Evolutionary conservation across 2,329 filamentous ascomycete species (phyloP), one percentile per base, ranked within the genome.

Genomic region (Amylocarpus encephaloides): DNA sequence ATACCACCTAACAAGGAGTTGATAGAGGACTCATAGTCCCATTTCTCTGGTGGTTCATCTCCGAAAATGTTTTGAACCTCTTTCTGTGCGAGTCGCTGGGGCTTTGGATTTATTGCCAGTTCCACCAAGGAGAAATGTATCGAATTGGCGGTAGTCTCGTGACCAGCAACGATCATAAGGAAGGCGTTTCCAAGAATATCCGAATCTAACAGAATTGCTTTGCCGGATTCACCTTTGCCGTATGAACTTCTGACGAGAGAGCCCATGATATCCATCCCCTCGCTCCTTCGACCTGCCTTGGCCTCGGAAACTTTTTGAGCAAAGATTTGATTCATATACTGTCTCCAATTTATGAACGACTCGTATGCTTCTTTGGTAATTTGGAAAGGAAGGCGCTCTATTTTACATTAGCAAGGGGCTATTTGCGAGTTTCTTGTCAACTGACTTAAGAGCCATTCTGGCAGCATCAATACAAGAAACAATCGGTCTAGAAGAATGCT

Each of bases 111-210:
- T 59, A 80, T 77, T 12, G 86, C 87, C 5, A 92, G 75, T 58
- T 81, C 76, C 33, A 88, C 64, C 3, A 90, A 68, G 2, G 81
- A 75, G 64, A 87, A 90, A 68, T 91, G 84, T 35, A 90, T 72
- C 3, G 79, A 77, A 66, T 87, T 88, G 43, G 86, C 86, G 1
- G 86, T 86, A 1, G 87, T 91, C 67, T 93, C 88, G 67, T 93
- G 86, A 11, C 88, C 88, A 0, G 88, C 87, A 1, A 91, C 73
- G 53, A 79, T 73, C 67, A 82, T 80, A 59, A 83, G 72, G 55
- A 84, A 85, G 16, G 85, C 80, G 62, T 90, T 90, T 45, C 85
- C 85, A 26, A 86, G 70, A 51, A 91, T 83, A 49, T 90, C 85
- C 4, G 75, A 73, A 55, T 82, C 78, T 5, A 69, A 73, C n/a